These are phyloP conservation scores for Teratosphaeriaceae sp. DNA, from an alignment of 2,329 filamentous ascomycete species.

Conservation along the genomic window DNA sequence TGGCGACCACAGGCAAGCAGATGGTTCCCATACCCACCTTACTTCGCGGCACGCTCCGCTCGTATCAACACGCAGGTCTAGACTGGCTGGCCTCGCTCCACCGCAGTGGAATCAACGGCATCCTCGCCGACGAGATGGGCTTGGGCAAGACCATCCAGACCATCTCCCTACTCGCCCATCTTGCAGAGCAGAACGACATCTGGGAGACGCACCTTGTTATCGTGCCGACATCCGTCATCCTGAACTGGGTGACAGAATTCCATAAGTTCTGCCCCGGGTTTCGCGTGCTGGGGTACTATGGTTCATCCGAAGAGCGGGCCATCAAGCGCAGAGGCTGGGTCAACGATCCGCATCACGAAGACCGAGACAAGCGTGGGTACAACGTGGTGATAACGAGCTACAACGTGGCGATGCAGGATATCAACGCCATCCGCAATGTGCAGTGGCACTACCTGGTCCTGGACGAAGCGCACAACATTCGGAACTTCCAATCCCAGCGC, in stretches of 20 bases:
- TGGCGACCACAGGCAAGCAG: conserved; percentile 12
- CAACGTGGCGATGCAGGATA: conserved; percentile 89
- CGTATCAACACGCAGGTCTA: conserved; percentile 94
- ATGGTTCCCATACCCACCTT: conserved; percentile 54
- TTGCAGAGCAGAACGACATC: conserved; percentile 81
- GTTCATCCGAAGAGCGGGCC: conserved; percentile 84
- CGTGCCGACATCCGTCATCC: conserved; percentile 95
- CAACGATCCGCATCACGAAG: conserved; percentile 55
- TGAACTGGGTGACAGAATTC: conserved; percentile 99
- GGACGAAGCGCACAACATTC: conserved; percentile 98
- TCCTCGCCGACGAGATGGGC: conserved; percentile 97
- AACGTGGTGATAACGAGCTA: conserved; percentile 98
- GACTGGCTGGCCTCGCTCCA: conserved; percentile 96
- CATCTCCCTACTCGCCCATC: conserved; percentile 84
- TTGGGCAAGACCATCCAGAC: conserved; percentile 98
- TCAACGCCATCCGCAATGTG: conserved; percentile 85
- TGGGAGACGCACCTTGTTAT: conserved; percentile 97
- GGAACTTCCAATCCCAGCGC: conserved; percentile 95
- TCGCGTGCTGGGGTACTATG: conserved; percentile 96
- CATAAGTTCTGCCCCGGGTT: conserved; percentile 98
- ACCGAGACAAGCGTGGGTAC: conserved; percentile 93
- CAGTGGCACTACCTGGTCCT: conserved; percentile 98
- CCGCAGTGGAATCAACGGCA: conserved; percentile 87
- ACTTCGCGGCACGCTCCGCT: conserved; percentile 79
- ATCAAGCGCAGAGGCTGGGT: conserved; percentile 90